Percentiles rank a stretch among this genome's conserved stretches.
Conservation (phyloP, 2,329 filamentous ascomycete genomes). For the Hypoxylon rubiginosum region DNA sequence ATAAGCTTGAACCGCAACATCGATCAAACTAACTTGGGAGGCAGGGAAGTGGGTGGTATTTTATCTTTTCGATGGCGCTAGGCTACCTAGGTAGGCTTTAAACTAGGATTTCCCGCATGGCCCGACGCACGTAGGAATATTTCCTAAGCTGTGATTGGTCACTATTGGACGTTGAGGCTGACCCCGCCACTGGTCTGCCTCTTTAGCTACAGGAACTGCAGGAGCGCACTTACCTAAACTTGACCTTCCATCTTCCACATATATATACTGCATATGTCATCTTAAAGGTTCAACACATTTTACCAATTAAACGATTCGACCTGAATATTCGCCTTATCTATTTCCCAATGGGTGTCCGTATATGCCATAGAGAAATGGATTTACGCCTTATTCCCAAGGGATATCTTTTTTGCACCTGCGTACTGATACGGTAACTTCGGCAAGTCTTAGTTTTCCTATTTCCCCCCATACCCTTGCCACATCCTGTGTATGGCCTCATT, state of each 20-base stretch:
- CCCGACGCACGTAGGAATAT: not conserved
- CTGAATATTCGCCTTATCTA: not conserved
- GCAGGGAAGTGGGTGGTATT: not conserved
- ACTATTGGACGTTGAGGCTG: constrained; percentile 21
- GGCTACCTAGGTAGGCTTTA: not conserved
- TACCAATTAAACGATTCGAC: not conserved
- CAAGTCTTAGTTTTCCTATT: not conserved
- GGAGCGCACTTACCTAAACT: not conserved
- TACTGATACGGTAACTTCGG: constrained; percentile 1
- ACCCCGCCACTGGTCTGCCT: constrained; percentile 10
- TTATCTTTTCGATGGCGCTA: not conserved
- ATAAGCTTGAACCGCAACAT: too few species aligned
- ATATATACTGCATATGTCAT: not conserved
- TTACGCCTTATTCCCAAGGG: not conserved
- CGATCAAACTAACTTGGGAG: too few species aligned
- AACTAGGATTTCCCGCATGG: not conserved
- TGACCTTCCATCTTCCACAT: not conserved
- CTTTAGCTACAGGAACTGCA: not conserved
- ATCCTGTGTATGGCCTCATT: not conserved
- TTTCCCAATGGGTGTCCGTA: not conserved
- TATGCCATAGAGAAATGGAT: not conserved
- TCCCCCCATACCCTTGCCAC: not conserved
- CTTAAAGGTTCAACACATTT: not conserved
- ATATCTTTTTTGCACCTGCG: not conserved
- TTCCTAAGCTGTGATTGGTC: not conserved